Base-by-base conservation (phyloP, 306 rosid species). In the Arachis hypogaea region DNA sequence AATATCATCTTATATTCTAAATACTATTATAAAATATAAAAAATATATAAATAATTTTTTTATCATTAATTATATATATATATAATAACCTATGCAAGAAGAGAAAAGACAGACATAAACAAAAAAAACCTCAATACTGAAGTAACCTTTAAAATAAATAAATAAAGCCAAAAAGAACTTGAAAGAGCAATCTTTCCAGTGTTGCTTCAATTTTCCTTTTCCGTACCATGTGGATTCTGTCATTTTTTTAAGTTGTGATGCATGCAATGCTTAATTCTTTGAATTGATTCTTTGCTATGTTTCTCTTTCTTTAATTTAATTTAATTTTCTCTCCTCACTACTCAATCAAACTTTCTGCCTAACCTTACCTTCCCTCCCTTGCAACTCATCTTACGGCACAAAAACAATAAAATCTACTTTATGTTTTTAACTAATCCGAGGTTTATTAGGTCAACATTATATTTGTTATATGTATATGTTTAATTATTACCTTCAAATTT, bases 331-430 rank as follows among this genome's bases (percentile, higher is more conserved):
- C 4, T 5, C 7, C 4, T 68, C 7, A 5, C 72, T 56, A 5
- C 72, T 56, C 0, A n/a, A 47, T 9, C 10, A 44, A 44, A 52
- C 83, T 85, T 82, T 82, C 40, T 71, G 86, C 89, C 89, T 38
- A 80, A 67, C 81, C 73, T 33, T 2, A 33, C 38, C 38, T 33
- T 73, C 61, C 55, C 45, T 41, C 33, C 7, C 11, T 11, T 57
- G 73, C 59, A 58, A 58, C 77, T 66, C 66, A 42, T 59, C 64
- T 73, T 45, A 2, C 59, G 74, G 29, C 63, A 78, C 65, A 60
- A 9, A 33, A 33, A 58, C 54, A 64, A 0, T 10, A 68, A 18
- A 9, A 43, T 56, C 72, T 11, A n/a, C 38, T 63, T 55, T 0
- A 63, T 41, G 43, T 52, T 38, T 62, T 7, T 45, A 36, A 33